phyloP scores from a whole-genome alignment of 2,329 filamentous ascomycete species.

The Sarocladium kiliense region DNA sequence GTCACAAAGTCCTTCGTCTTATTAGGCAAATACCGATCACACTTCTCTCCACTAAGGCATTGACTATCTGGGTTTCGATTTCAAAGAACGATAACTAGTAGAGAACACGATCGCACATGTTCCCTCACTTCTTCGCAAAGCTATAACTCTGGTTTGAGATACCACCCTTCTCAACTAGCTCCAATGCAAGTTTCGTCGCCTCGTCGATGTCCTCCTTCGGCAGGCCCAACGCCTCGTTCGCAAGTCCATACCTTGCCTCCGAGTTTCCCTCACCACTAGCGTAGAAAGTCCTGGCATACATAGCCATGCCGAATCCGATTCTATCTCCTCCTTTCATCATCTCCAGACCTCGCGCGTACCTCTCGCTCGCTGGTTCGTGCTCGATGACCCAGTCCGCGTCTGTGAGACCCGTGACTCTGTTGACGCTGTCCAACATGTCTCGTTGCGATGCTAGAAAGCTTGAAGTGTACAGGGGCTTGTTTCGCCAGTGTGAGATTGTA shows the following conservation, averaged over 20 bases:
- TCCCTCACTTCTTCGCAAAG: background rate
- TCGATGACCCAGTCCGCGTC: slow-evolving; percentile 57
- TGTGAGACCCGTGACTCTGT: slow-evolving; percentile 51
- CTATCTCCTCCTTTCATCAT: slow-evolving; percentile 31
- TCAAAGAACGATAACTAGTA: too few species aligned
- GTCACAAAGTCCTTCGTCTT: too few species aligned
- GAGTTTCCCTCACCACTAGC: slow-evolving; percentile 35
- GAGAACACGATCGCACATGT: too few species aligned
- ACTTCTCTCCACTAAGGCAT: too few species aligned
- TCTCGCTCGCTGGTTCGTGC: slow-evolving; percentile 37
- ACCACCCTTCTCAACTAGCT: slow-evolving; percentile 23
- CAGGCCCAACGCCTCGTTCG: slow-evolving; percentile 51
- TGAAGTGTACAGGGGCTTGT: slow-evolving; percentile 44
- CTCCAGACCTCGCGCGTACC: slow-evolving; percentile 39
- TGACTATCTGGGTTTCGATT: too few species aligned
- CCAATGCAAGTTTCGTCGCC: slow-evolving; percentile 43
- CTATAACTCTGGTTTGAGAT: background rate
- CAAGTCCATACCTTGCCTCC: slow-evolving; percentile 27
- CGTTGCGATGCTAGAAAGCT: slow-evolving; percentile 56
- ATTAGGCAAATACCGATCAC: background rate
- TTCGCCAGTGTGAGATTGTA: slow-evolving; percentile 33
- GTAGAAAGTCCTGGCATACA: slow-evolving; percentile 54
- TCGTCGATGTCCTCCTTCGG: slow-evolving; percentile 55
- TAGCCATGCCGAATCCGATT: slow-evolving; percentile 39
- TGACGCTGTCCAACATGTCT: slow-evolving; percentile 59